Percentiles rank a stretch among this genome's conserved stretches.
phyloP scores from a whole-genome alignment of 2,329 filamentous ascomycete species.

The Curvularia verruculosa region DNA sequence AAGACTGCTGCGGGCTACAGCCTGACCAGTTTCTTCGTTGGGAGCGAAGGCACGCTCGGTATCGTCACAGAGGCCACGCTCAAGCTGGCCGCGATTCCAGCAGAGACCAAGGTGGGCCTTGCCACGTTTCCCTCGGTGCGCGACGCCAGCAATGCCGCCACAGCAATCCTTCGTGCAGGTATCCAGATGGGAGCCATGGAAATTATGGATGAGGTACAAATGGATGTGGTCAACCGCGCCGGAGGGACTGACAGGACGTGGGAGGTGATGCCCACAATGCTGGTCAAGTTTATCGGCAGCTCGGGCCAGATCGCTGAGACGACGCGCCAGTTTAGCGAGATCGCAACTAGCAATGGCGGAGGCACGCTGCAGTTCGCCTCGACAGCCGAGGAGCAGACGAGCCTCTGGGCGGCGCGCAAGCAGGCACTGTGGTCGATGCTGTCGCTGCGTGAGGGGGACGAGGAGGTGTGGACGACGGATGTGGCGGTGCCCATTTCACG shows the following conservation, averaged over 20 bases:
- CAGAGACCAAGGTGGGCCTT: slow-evolving; percentile 80
- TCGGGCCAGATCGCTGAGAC: slow-evolving; percentile 68
- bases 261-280: slow-evolving; percentile 73
- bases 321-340: slow-evolving; percentile 62
- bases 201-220: slow-evolving; percentile 90
- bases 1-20: slow-evolving; percentile 94
- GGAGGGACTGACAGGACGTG: slow-evolving; percentile 68
- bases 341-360: slow-evolving; percentile 72
- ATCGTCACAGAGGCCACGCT: slow-evolving; percentile 89
- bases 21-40: slow-evolving; percentile 86
- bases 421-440: slow-evolving; percentile 76
- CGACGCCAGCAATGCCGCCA: slow-evolving; percentile 78
- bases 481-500: slow-evolving; percentile 79
- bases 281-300: slow-evolving; percentile 74
- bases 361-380: not conserved
- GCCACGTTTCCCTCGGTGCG: slow-evolving; percentile 68
- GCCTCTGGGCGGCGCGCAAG: slow-evolving; percentile 78
- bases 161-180: slow-evolving; percentile 77
- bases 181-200: slow-evolving; percentile 91
- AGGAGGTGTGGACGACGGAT: slow-evolving; percentile 77
- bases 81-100: slow-evolving; percentile 82
- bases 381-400: slow-evolving; percentile 63
- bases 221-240: slow-evolving; percentile 72
- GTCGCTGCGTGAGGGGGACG: slow-evolving; percentile 65
- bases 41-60: slow-evolving; percentile 88